Evolutionary conservation across 306 rosid genomes (phyloP).

Genomic region (Rubus parviflorus): DNA sequence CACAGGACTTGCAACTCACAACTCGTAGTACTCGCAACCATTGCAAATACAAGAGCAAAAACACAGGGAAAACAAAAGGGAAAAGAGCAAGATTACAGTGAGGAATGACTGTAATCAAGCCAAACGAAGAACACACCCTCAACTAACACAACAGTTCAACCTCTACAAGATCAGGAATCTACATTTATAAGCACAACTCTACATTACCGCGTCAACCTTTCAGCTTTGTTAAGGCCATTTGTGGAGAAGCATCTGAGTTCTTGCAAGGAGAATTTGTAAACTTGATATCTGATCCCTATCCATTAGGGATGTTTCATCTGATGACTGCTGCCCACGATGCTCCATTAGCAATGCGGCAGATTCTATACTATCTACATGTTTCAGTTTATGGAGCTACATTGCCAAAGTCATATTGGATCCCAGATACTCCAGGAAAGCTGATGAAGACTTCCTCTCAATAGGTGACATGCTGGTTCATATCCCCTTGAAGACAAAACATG

Average conservation of each 20-base stretch:
- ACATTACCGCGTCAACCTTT: constrained; percentile 16
- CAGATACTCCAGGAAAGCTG: constrained; percentile 26
- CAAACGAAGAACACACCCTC: constrained; percentile 49
- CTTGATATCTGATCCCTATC: constrained; percentile 27
- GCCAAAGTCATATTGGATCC: constrained; percentile 30
- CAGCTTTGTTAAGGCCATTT: constrained; percentile 18
- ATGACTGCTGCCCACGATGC: constrained; percentile 14
- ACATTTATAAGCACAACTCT: constrained; percentile 16
- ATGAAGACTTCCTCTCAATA: constrained; percentile 13
- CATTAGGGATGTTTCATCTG: constrained; percentile 28
- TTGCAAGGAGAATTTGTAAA: constrained; percentile 36
- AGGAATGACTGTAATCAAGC: constrained; percentile 48
- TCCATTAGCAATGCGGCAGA: constrained; percentile 7
- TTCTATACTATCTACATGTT: constrained; percentile 35
- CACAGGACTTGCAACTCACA: constrained; percentile 24
- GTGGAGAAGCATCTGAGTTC: constrained; percentile 28
- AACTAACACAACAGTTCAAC: constrained; percentile 42
- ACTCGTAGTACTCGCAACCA: constrained; percentile 10
- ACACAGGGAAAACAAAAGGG: constrained; percentile 13
- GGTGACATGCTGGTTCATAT: constrained; percentile 18
- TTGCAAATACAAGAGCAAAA: constrained; percentile 22
- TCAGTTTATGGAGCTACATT: constrained; percentile 29
- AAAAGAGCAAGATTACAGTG: neutral
- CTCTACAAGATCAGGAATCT: constrained; percentile 36
- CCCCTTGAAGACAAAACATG: constrained; percentile 10